These are phyloP conservation scores for Amniculicola lignicola DNA, from an alignment of 495 filamentous ascomycete genomes.

Conservation along the genomic window DNA sequence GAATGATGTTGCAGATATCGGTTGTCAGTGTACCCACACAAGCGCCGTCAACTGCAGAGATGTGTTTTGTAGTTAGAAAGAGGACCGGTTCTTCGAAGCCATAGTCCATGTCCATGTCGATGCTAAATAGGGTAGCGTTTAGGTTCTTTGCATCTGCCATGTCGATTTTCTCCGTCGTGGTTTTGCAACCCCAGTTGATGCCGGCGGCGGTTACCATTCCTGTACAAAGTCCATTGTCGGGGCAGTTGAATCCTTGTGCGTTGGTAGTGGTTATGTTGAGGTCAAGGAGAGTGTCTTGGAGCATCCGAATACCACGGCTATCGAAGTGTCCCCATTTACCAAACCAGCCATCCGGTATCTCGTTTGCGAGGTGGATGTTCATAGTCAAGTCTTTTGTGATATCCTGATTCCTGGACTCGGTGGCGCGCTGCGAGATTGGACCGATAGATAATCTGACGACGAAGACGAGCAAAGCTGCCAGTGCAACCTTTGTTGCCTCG, in stretches of 20 bases:
- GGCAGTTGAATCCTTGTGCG: not conserved
- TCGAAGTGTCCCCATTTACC: not conserved
- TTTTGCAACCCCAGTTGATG: conserved; percentile 18
- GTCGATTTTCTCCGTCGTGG: conserved; percentile 1
- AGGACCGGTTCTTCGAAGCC: conserved; percentile 14
- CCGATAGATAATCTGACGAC: conserved; percentile 11
- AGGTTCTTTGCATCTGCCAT: not conserved
- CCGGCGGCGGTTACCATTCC: conserved; percentile 14
- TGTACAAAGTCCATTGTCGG: conserved; percentile 15
- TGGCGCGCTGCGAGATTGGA: conserved; percentile 18
- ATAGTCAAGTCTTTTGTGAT: conserved; percentile 13
- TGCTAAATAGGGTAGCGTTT: conserved; percentile 18
- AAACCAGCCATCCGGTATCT: conserved; percentile 18
- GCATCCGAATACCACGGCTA: not conserved
- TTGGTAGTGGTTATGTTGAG: not conserved
- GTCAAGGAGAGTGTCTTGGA: conserved; percentile 7
- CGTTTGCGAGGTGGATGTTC: conserved; percentile 19
- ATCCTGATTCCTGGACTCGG: not conserved
- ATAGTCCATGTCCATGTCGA: conserved; percentile 8
- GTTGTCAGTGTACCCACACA: conserved; percentile 21
- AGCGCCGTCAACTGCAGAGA: conserved; percentile 7
- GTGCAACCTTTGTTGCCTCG: conserved; percentile 16
- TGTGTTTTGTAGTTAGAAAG: conserved; percentile 9
- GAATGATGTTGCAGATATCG: conserved; percentile 23
- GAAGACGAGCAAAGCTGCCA: conserved; percentile 9